These are phyloP conservation scores for Mallotus nudiflorus DNA, from an alignment of 345 rosid species.

Conservation along the genomic window DNA sequence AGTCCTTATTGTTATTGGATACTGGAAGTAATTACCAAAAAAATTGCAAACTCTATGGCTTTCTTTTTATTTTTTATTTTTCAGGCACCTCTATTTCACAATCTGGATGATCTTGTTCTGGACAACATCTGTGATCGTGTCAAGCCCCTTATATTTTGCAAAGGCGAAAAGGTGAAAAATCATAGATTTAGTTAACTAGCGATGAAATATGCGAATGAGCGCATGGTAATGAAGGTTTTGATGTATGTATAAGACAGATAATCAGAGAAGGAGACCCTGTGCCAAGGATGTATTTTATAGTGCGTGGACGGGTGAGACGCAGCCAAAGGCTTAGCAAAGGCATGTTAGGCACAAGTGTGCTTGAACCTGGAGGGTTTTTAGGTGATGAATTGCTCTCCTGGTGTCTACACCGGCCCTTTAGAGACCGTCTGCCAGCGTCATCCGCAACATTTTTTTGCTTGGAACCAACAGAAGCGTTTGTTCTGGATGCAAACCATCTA, in stretches of 20 bases:
- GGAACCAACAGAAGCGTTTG: conserved; percentile 52
- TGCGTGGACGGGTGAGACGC: conserved; percentile 43
- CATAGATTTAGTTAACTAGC: neutral
- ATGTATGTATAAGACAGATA: conserved; percentile 28
- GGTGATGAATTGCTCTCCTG: conserved; percentile 69
- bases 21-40: too few relatives aligned
- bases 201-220: neutral
- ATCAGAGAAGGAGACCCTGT: conserved; percentile 71
- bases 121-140: conserved; percentile 62
- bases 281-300: conserved; percentile 49
- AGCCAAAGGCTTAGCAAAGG: conserved; percentile 56
- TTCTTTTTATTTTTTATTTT: neutral
- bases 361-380: conserved; percentile 55
- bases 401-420: conserved; percentile 60
- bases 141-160: conserved; percentile 51
- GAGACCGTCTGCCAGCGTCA: conserved; percentile 53
- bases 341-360: conserved; percentile 39
- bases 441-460: conserved; percentile 52
- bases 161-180: conserved; percentile 50
- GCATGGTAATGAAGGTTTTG: neutral
- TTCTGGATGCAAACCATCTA: conserved; percentile 45
- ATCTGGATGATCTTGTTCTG: conserved; percentile 57
- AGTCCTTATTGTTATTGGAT: too few relatives aligned
- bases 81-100: conserved; percentile 61
- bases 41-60: too few relatives aligned